Percentiles rank a stretch among this genome's conserved stretches.
Evolutionary conservation across 805 yeast species (phyloP).

Genomic region (Candida argentea): DNA sequence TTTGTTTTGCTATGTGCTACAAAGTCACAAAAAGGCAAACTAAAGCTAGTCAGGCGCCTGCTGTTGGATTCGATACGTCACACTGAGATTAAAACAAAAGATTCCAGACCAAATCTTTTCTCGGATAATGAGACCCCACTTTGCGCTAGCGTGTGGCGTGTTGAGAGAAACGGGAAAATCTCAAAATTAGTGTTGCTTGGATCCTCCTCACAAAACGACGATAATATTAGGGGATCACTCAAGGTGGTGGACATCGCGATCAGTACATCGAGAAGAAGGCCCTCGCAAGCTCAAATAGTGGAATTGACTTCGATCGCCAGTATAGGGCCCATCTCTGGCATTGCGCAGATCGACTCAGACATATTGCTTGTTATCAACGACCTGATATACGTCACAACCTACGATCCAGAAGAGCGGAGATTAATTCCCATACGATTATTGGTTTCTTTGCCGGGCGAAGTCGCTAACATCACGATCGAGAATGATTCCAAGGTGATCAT

Average conservation of each 20-base stretch:
- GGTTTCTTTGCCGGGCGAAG: slow-evolving; percentile 20
- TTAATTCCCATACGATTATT: slow-evolving; percentile 17
- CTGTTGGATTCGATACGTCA: slow-evolving; percentile 13
- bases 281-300: slow-evolving; percentile 11
- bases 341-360: slow-evolving; percentile 21
- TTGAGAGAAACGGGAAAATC: slow-evolving; percentile 17
- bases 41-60: slow-evolving; percentile 26
- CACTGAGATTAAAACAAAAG: slow-evolving; percentile 10
- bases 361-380: slow-evolving; percentile 25
- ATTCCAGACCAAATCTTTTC: slow-evolving; percentile 10
- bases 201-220: slow-evolving; percentile 6
- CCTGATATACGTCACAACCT: slow-evolving; percentile 21
- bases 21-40: slow-evolving; percentile 13
- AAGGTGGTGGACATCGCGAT: slow-evolving; percentile 23
- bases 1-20: slow-evolving; percentile 24
- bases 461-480: slow-evolving; percentile 15
- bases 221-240: slow-evolving; percentile 15
- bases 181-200: slow-evolving; percentile 31
- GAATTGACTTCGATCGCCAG: slow-evolving; percentile 25
- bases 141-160: slow-evolving; percentile 24
- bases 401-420: slow-evolving; percentile 21
- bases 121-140: slow-evolving; percentile 20
- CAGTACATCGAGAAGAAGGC: slow-evolving; percentile 6
- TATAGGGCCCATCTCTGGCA: slow-evolving; percentile 21
- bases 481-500: slow-evolving; percentile 11